A percentile compares a stretch with the other conserved stretches of the same genome.
phyloP scores from a whole-genome alignment of 345 rosid species.

The Aurinia saxatilis region DNA sequence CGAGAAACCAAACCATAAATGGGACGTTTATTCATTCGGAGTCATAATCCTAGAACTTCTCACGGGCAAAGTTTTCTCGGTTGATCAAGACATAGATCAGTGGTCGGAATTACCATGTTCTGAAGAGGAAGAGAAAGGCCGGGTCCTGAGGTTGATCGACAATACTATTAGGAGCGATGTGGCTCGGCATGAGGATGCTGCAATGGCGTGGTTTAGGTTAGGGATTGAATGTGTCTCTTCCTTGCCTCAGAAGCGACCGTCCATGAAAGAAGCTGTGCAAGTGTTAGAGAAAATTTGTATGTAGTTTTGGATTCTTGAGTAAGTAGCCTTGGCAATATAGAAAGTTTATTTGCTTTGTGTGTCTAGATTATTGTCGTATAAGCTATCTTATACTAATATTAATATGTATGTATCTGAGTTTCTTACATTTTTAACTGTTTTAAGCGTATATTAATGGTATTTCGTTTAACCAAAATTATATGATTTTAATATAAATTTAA shows the following conservation, averaged over 20 bases:
- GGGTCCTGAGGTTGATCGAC: constrained; percentile 51
- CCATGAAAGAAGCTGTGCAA: constrained; percentile 74
- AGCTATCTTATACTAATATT: no score
- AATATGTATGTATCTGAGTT: no score
- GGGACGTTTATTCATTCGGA: constrained; percentile 88
- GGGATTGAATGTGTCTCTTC: constrained; percentile 65
- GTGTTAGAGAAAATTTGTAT: constrained; percentile 47
- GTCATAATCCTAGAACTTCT: constrained; percentile 68
- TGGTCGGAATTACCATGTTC: constrained; percentile 33
- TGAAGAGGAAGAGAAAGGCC: constrained; percentile 37
- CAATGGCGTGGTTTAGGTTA: constrained; percentile 53
- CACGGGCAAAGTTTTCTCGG: constrained; percentile 46
- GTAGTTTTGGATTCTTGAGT: constrained; percentile 5
- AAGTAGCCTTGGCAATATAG: neutral
- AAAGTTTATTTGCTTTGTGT: neutral
- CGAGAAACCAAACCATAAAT: constrained; percentile 55
- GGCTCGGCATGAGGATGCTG: constrained; percentile 48
- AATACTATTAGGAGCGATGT: constrained; percentile 47
- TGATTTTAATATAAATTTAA: no score
- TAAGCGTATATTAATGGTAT: no score
- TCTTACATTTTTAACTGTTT: no score
- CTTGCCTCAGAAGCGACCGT: constrained; percentile 71
- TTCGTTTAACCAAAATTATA: no score
- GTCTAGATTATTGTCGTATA: neutral
- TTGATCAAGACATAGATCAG: constrained; percentile 48